Conservation (phyloP, 169 alveolate genomes). For the Babesia sp. region DNA sequence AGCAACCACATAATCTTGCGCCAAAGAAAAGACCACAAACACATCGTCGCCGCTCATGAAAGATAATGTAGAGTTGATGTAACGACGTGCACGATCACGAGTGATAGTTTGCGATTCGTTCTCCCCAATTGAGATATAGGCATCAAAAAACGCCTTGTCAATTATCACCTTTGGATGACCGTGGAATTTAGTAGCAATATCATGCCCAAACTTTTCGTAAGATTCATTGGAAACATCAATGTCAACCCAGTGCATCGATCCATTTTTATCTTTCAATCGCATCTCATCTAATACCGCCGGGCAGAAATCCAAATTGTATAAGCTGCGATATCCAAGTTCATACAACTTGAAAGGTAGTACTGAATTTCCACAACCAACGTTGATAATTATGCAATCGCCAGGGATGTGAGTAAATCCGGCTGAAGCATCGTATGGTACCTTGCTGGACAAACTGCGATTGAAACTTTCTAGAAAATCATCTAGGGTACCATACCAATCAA, state of each 20-base stretch:
- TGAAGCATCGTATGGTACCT: slow-evolving; percentile 9
- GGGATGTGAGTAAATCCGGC: slow-evolving; percentile 14
- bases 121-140: slow-evolving; percentile 70
- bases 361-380: slow-evolving; percentile 78
- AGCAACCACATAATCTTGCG: slow-evolving; percentile 70
- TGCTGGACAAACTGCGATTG: slow-evolving; percentile 22
- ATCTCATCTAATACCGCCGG: slow-evolving; percentile 69
- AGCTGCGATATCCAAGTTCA: slow-evolving; percentile 62
- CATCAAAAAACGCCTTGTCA: slow-evolving; percentile 80
- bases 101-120: slow-evolving; percentile 66
- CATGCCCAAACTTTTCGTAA: slow-evolving; percentile 32
- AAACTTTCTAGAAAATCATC: slow-evolving; percentile 57
- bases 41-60: slow-evolving; percentile 67
- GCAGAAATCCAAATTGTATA: slow-evolving; percentile 71
- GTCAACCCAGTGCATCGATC: slow-evolving; percentile 52
- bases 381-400: slow-evolving; percentile 58
- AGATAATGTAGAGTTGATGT: slow-evolving; percentile 59
- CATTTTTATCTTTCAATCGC: slow-evolving; percentile 41
- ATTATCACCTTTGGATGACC: slow-evolving; percentile 66
- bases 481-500: slow-evolving; percentile 74
- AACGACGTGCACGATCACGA: slow-evolving; percentile 64
- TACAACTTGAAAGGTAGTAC: slow-evolving; percentile 59
- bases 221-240: slow-evolving; percentile 64
- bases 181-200: slow-evolving; percentile 25
- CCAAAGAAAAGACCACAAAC: slow-evolving; percentile 68